A percentile compares a stretch with the other conserved stretches of the same genome.
These are phyloP conservation scores for Epichloe festucae DNA, from an alignment of 2,329 filamentous ascomycete genomes.

Conservation along the genomic window DNA sequence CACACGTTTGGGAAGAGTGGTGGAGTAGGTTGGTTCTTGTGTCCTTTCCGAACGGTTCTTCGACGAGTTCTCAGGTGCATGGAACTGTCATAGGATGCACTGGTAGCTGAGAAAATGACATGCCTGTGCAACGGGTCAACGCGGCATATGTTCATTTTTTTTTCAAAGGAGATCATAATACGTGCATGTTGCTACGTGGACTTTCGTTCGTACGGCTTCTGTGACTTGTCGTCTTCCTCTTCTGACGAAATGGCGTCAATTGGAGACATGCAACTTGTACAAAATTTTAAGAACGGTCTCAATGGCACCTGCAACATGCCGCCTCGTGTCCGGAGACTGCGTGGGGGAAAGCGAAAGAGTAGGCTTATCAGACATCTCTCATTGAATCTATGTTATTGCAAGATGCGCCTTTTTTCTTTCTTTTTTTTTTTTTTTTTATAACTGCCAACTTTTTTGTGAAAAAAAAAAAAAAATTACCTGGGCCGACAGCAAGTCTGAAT, in stretches of 20 bases:
- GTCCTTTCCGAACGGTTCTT: conserved; percentile 30
- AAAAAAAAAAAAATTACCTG: no score
- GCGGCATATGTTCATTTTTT: neutral
- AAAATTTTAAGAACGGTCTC: no score
- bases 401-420: neutral
- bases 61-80: conserved; percentile 27
- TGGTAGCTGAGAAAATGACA: conserved; percentile 28
- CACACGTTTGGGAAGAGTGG: conserved; percentile 15
- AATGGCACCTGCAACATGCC: no score
- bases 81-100: conserved; percentile 30
- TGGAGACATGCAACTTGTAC: no score
- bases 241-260: no score
- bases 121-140: conserved; percentile 6
- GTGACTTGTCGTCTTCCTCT: neutral
- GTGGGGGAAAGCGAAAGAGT: neutral
- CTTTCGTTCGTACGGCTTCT: neutral
- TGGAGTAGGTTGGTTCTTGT: conserved; percentile 27
- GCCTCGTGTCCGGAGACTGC: no score
- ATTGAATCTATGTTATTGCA: neutral
- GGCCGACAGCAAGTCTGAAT: no score
- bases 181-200: neutral
- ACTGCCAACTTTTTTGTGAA: no score
- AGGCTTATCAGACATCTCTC: neutral
- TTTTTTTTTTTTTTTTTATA: neutral
- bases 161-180: neutral